Base-by-base conservation (phyloP, 345 rosid species). In the Anastatica hierochuntica region DNA sequence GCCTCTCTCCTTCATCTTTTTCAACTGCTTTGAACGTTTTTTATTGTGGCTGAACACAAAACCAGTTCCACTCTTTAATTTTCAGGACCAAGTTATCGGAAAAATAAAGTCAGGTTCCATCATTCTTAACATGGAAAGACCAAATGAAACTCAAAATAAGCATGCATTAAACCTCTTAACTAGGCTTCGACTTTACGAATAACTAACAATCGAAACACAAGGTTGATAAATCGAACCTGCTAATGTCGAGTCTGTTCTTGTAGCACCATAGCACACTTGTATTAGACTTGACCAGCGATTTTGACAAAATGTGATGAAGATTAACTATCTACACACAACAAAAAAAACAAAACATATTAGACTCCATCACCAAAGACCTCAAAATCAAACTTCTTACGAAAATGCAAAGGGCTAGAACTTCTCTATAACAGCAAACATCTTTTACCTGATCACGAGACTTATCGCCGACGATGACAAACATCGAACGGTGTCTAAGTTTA, bases 181-280 rank as follows among this genome's bases (percentile, higher is more conserved):
- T n/a, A n/a, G n/a, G n/a, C n/a, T n/a, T n/a, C n/a, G n/a, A n/a
- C n/a, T n/a, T n/a, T n/a, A n/a, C n/a, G n/a, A n/a, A n/a, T n/a
- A n/a, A n/a, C n/a, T n/a, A n/a, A n/a, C n/a, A n/a, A n/a, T n/a
- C 48, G 49, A 50, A 17, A 43, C 41, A 36, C 14, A 29, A 27
- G 34, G 49, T 14, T 56, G 41, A 57, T 34, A 48, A 70, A 16
- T 0, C 13, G 13, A 53, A 90, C 98, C 98, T 92, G 97, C 98
- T 92, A 59, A 92, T 75, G 62, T 92, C 97, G 31, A 92, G 89
- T 53, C 85, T 81, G 47, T 85, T 88, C 77, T 76, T 88, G 76
- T 85, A 85, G 82, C 97, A 88, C 97, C 97, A 92, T 49, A 92
- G 63, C 53, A 88, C 88, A 46, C 71, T 71, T 11, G 97, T 83